Percentiles rank a stretch among this genome's conserved stretches.
phyloP scores from a whole-genome alignment of 805 yeast species.

The Candida golubevii region DNA sequence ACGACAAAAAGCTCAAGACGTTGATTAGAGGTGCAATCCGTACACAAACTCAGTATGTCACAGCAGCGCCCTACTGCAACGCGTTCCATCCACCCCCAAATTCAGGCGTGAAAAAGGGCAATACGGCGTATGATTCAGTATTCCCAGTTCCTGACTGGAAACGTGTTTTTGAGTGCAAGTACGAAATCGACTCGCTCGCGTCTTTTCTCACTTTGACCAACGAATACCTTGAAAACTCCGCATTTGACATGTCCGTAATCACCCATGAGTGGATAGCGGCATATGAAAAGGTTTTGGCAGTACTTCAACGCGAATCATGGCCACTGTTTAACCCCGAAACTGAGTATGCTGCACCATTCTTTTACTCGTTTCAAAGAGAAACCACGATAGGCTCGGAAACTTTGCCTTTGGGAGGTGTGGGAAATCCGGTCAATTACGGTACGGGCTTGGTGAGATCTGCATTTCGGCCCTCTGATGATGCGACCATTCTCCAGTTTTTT shows the following conservation, averaged over 20 bases:
- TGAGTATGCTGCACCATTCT: constrained; percentile 46
- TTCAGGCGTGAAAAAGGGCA: constrained; percentile 45
- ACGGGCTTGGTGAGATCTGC: constrained; percentile 78
- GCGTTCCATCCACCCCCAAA: constrained; percentile 83
- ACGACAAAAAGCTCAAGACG: constrained; percentile 46
- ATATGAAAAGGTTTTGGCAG: constrained; percentile 43
- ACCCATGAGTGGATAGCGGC: constrained; percentile 57
- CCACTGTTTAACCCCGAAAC: constrained; percentile 53
- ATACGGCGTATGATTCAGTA: constrained; percentile 59
- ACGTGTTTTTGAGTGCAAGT: constrained; percentile 81
- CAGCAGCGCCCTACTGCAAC: constrained; percentile 74
- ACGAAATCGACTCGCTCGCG: constrained; percentile 83
- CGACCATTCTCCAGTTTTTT: constrained; percentile 72
- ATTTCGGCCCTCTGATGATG: constrained; percentile 86
- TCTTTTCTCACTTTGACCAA: constrained; percentile 72
- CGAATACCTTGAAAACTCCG: constrained; percentile 58
- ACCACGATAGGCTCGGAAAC: constrained; percentile 82
- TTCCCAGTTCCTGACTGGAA: constrained; percentile 66
- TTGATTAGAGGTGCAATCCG: constrained; percentile 74
- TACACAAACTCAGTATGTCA: constrained; percentile 66
- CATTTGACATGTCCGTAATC: constrained; percentile 44
- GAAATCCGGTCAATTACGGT: constrained; percentile 72
- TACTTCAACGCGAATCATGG: constrained; percentile 54
- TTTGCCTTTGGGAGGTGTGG: constrained; percentile 69
- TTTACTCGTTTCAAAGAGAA: constrained; percentile 66